A percentile compares a stretch with the other conserved stretches of the same genome.
phyloP scores from a whole-genome alignment of 768 basidiomycete species.

The Mycena belliarum region DNA sequence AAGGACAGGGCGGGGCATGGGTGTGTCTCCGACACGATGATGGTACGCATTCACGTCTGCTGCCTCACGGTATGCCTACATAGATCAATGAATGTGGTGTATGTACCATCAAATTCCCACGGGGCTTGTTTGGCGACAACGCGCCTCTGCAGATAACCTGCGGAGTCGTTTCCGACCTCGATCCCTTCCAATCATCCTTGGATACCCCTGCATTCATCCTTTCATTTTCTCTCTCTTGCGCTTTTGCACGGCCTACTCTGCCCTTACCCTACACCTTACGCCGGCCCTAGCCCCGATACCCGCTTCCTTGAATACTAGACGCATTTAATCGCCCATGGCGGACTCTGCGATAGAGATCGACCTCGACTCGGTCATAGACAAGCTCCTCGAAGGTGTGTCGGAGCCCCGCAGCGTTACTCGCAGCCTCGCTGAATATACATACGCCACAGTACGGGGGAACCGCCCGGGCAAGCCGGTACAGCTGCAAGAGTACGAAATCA shows the following conservation, averaged over 20 bases:
- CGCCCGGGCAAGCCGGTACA: constrained; percentile 98
- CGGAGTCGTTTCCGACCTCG: too few species aligned
- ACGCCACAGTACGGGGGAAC: constrained; percentile 84
- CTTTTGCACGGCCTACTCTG: background rate
- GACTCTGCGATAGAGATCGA: constrained; percentile 91
- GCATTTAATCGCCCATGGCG: constrained; percentile 52
- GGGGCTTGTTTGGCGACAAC: background rate
- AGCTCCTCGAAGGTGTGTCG: constrained; percentile 92
- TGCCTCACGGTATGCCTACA: too few species aligned
- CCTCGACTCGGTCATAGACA: constrained; percentile 99
- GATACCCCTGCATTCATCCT: constrained; percentile 18
- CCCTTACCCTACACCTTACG: constrained; percentile 8
- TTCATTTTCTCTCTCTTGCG: background rate
- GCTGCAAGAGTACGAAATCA: constrained; percentile 98
- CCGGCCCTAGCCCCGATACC: constrained; percentile 5
- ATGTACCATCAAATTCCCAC: background rate
- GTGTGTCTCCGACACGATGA: too few species aligned
- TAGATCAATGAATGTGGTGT: background rate
- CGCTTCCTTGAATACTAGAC: background rate
- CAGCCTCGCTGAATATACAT: background rate
- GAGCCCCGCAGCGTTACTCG: constrained; percentile 15
- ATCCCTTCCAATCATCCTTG: too few species aligned
- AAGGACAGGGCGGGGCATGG: too few species aligned
- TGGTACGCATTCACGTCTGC: too few species aligned
- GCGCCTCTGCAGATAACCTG: too few species aligned